phyloP scores from a whole-genome alignment of 257 asterid genomes.

The Eustoma russellianum region DNA sequence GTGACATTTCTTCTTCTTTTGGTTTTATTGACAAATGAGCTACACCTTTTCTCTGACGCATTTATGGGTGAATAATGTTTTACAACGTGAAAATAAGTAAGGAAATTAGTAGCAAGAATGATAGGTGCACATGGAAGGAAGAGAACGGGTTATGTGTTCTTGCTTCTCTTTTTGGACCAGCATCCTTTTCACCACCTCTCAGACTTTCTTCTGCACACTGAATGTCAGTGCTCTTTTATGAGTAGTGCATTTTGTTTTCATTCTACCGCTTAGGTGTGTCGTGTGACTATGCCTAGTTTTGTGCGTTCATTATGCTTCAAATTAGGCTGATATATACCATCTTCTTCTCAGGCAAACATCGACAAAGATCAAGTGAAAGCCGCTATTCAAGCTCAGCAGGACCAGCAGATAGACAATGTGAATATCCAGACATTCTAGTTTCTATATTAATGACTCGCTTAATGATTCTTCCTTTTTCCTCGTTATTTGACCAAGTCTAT shows the following conservation, averaged over 20 bases:
- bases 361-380: conserved; percentile 94
- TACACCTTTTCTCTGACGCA: no score
- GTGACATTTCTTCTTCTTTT: no score
- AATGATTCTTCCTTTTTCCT: neutral
- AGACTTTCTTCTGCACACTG: no score
- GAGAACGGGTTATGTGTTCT: no score
- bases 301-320: neutral
- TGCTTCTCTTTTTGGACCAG: no score
- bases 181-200: no score
- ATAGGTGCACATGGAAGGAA: no score
- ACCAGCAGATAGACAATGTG: conserved; percentile 92
- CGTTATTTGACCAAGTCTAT: conserved; percentile 4
- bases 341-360: conserved; percentile 41
- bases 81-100: no score
- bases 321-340: conserved; percentile 4
- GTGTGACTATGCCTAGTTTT: neutral
- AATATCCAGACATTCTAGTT: neutral
- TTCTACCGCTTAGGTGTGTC: neutral
- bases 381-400: conserved; percentile 98
- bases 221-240: no score
- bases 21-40: no score
- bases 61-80: no score
- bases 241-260: neutral
- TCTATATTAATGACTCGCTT: neutral
- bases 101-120: no score